phyloP scores from a whole-genome alignment of 345 rosid species.

The Aethionema arabicum region DNA sequence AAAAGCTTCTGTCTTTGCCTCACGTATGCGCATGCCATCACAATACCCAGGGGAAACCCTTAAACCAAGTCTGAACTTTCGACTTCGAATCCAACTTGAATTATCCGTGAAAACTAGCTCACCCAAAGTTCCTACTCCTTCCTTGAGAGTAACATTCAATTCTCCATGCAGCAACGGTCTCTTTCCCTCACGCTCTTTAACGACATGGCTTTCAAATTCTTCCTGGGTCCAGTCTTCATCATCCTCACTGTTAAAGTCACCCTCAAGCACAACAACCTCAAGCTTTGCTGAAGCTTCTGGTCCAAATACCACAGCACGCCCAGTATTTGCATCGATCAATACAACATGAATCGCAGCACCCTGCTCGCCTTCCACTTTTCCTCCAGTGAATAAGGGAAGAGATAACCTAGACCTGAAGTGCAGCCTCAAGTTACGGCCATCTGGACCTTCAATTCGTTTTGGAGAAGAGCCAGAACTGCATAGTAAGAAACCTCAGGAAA shows the following conservation, averaged over 20 bases:
- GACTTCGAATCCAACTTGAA: constrained; percentile 97
- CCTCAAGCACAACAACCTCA: constrained; percentile 92
- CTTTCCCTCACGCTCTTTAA: constrained; percentile 95
- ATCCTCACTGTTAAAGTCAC: constrained; percentile 88
- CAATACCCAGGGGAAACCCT: constrained; percentile 69
- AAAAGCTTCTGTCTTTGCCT: constrained; percentile 98
- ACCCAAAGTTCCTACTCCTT: constrained; percentile 94
- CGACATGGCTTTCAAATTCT: constrained; percentile 89
- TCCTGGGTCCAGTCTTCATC: constrained; percentile 93
- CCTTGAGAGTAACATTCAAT: constrained; percentile 82
- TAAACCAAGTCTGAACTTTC: constrained; percentile 95
- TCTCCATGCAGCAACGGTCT: constrained; percentile 92
- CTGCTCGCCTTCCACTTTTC: constrained; percentile 97
- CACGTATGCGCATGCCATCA: constrained; percentile 80
- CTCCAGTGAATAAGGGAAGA: constrained; percentile 97
- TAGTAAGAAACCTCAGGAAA: constrained; percentile 18
- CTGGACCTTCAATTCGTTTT: constrained; percentile 84
- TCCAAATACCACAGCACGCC: constrained; percentile 73
- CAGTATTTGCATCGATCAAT: constrained; percentile 65
- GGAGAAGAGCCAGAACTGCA: constrained; percentile 69
- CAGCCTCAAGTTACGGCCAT: constrained; percentile 72
- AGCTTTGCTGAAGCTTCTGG: constrained; percentile 75
- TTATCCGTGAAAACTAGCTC: constrained; percentile 92
- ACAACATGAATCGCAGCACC: constrained; percentile 92
- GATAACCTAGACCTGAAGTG: constrained; percentile 86